Conservation (phyloP, 192 early-diverging fungal genomes). For the Chytriomyces sp. region DNA sequence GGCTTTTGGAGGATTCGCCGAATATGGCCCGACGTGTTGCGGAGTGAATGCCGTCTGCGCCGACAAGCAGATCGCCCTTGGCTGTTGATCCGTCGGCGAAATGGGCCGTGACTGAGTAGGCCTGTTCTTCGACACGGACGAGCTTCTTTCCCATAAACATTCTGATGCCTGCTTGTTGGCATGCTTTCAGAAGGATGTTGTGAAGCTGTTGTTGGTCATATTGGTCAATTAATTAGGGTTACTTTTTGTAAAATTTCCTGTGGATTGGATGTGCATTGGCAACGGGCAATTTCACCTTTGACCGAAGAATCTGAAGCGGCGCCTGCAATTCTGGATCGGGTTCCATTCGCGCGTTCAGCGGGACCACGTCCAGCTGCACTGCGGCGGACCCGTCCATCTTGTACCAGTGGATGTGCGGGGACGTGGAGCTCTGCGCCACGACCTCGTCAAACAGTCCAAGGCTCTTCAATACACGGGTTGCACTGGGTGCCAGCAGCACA, state of each 20-base stretch:
- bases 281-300: constrained; percentile 2
- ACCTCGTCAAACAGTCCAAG: constrained; percentile 26
- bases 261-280: too few species aligned
- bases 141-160: constrained; percentile 20
- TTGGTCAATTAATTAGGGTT: background rate
- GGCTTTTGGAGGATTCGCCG: constrained; percentile 32
- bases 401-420: background rate
- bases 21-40: constrained; percentile 32
- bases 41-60: constrained; percentile 32
- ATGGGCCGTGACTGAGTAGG: background rate
- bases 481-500: constrained; percentile 13
- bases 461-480: background rate
- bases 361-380: background rate
- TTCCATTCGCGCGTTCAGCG: background rate
- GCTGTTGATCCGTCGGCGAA: constrained; percentile 14
- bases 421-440: background rate
- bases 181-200: constrained; percentile 13
- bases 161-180: constrained; percentile 12
- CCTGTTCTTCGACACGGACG: background rate
- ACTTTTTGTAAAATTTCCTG: background rate
- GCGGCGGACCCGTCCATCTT: background rate
- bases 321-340: background rate
- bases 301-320: constrained; percentile 4
- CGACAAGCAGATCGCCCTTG: constrained; percentile 28
- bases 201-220: background rate